Conservation (phyloP, 345 rosid species). For the Anacardium occidentale region DNA sequence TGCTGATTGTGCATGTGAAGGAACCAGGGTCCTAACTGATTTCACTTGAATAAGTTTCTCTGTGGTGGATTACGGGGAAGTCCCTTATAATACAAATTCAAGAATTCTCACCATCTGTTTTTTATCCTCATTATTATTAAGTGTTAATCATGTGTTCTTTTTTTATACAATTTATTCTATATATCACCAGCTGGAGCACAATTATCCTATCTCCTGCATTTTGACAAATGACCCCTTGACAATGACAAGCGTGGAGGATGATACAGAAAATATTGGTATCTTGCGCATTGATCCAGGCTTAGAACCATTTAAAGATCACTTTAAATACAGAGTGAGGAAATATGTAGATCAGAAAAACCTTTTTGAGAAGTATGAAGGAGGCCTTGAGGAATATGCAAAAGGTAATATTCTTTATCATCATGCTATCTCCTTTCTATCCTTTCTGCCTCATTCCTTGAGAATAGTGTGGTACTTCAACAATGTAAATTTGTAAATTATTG, state of each 20-base stretch:
- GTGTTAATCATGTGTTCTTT: neutral
- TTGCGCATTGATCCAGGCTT: conserved; percentile 48
- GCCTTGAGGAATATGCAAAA: conserved; percentile 66
- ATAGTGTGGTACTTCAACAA: neutral
- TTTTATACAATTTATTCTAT: neutral
- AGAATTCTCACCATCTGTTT: neutral
- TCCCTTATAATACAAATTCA: neutral
- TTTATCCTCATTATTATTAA: neutral
- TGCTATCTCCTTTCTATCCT: neutral
- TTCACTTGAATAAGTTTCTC: neutral
- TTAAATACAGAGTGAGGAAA: conserved; percentile 51
- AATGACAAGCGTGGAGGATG: conserved; percentile 36
- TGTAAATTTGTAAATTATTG: neutral
- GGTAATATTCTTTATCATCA: conserved; percentile 37
- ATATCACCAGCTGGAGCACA: conserved; percentile 25
- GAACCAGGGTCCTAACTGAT: neutral
- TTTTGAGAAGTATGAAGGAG: conserved; percentile 59
- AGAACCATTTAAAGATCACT: conserved; percentile 60
- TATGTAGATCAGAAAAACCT: conserved; percentile 50
- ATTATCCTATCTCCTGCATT: conserved; percentile 39
- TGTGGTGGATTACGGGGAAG: neutral
- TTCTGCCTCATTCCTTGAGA: neutral
- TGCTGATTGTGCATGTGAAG: neutral
- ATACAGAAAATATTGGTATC: conserved; percentile 44
- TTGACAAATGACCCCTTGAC: conserved; percentile 42